These are phyloP conservation scores for Cyanodermella asteris DNA, from an alignment of 2,329 filamentous ascomycete species.

Conservation along the genomic window DNA sequence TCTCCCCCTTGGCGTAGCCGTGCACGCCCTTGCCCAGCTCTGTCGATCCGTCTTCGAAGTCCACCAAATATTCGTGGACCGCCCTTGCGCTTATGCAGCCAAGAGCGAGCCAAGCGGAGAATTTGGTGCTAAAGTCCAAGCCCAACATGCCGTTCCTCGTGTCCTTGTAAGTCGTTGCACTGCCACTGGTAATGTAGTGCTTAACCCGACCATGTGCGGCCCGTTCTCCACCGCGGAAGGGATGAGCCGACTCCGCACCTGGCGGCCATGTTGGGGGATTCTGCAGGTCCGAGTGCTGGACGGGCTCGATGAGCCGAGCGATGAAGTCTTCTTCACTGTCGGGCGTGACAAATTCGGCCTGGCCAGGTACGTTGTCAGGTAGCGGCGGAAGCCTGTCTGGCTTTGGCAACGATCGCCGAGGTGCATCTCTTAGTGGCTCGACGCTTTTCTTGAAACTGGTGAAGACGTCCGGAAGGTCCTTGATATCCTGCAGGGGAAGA, in stretches of 20 bases:
- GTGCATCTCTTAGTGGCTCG: slow-evolving; percentile 45
- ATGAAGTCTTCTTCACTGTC: slow-evolving; percentile 30
- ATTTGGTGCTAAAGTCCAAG: slow-evolving; percentile 49
- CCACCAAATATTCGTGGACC: slow-evolving; percentile 43
- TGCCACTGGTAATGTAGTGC: slow-evolving; percentile 38
- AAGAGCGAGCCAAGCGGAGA: slow-evolving; percentile 50
- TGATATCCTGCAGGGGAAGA: slow-evolving; percentile 31
- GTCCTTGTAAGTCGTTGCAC: slow-evolving; percentile 42
- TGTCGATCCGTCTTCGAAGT: slow-evolving; percentile 42
- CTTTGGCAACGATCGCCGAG: slow-evolving; percentile 32
- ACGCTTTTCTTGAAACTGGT: slow-evolving; percentile 52
- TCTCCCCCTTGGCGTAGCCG: slow-evolving; percentile 50
- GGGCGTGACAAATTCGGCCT: slow-evolving; percentile 45
- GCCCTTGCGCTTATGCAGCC: slow-evolving; percentile 54
- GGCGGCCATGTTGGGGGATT: slow-evolving; percentile 32
- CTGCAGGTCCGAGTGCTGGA: slow-evolving; percentile 28
- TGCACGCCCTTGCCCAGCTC: slow-evolving; percentile 17
- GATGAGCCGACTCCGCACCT: slow-evolving; percentile 36
- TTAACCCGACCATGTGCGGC: slow-evolving; percentile 34
- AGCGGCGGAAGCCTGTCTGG: slow-evolving; percentile 36
- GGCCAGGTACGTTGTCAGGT: slow-evolving; percentile 33
- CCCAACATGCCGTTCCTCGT: slow-evolving; percentile 53
- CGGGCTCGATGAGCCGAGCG: slow-evolving; percentile 32
- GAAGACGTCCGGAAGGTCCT: slow-evolving; percentile 51
- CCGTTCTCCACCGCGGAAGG: slow-evolving; percentile 46